A percentile compares a stretch with the other conserved stretches of the same genome.
phyloP scores from a whole-genome alignment of 768 basidiomycete genomes.

The Russula virescens region DNA sequence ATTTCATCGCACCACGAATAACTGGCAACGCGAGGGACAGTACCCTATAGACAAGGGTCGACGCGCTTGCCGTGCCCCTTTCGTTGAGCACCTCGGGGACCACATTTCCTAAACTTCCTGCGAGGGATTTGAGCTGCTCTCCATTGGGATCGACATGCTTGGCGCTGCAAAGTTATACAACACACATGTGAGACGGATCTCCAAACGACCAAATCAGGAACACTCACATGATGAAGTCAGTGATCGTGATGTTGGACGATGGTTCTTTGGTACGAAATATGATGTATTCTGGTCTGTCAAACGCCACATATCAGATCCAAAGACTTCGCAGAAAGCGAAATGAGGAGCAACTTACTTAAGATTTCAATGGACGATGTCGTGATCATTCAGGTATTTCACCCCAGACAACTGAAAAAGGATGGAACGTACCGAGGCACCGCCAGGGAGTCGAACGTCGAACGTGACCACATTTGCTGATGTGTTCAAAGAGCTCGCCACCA shows the following conservation, averaged over 20 bases:
- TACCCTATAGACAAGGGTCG: too few species aligned
- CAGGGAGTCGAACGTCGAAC: slow-evolving; percentile 93
- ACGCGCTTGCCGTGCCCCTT: too few species aligned
- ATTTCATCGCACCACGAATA: too few species aligned
- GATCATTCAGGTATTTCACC: slow-evolving; percentile 82
- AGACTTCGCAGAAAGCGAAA: too few species aligned
- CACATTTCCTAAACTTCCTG: too few species aligned
- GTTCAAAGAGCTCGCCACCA: slow-evolving; percentile 92
- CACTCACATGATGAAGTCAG: slow-evolving; percentile 93
- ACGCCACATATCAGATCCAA: too few species aligned
- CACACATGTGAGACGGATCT: background rate
- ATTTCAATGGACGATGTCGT: slow-evolving; percentile 94
- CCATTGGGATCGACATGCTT: too few species aligned
- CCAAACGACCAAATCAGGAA: background rate
- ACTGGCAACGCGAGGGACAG: too few species aligned
- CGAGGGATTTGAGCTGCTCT: too few species aligned
- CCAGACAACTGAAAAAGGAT: slow-evolving; percentile 44
- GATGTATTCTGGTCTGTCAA: slow-evolving; percentile 88
- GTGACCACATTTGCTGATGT: slow-evolving; percentile 77
- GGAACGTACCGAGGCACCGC: slow-evolving; percentile 56
- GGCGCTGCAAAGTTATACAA: background rate
- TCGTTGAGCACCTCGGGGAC: too few species aligned
- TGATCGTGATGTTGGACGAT: too few species aligned
- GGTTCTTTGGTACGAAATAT: slow-evolving; percentile 86
- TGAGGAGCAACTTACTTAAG: slow-evolving; percentile 54